Conservation (phyloP, 495 filamentous ascomycete genomes). For the Tuber aestivum region DNA sequence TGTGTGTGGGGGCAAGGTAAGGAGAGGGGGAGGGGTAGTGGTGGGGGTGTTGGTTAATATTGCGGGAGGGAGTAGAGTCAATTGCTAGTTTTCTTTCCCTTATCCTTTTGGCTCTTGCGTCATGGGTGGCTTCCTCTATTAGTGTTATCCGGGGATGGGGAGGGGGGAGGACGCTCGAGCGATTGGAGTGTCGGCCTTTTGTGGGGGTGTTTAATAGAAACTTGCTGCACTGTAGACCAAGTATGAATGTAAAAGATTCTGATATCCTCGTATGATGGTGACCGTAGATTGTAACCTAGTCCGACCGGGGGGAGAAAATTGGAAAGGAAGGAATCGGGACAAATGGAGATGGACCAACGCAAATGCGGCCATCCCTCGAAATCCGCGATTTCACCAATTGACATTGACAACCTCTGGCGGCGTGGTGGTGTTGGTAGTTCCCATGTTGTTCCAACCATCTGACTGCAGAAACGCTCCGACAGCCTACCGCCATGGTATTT, state of each 20-base stretch:
- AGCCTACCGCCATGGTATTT: too few species aligned
- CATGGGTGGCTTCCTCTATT: background rate
- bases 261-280: background rate
- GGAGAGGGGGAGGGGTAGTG: background rate
- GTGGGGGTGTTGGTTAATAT: background rate
- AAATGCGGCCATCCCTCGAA: too few species aligned
- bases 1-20: background rate
- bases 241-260: background rate
- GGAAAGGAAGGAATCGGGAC: too few species aligned
- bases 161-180: background rate
- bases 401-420: too few species aligned
- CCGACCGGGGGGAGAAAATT: too few species aligned
- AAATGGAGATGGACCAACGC: too few species aligned
- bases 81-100: background rate
- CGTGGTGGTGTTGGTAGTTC: too few species aligned
- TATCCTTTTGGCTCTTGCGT: background rate
- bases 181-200: background rate
- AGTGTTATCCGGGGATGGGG: background rate
- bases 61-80: background rate
- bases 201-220: background rate
- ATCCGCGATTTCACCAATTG: too few species aligned
- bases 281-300: too few species aligned
- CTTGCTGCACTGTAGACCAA: background rate
- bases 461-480: too few species aligned
- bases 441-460: too few species aligned